Conservation (phyloP, 441 rosid genomes). For the Euphorbia corollata region DNA sequence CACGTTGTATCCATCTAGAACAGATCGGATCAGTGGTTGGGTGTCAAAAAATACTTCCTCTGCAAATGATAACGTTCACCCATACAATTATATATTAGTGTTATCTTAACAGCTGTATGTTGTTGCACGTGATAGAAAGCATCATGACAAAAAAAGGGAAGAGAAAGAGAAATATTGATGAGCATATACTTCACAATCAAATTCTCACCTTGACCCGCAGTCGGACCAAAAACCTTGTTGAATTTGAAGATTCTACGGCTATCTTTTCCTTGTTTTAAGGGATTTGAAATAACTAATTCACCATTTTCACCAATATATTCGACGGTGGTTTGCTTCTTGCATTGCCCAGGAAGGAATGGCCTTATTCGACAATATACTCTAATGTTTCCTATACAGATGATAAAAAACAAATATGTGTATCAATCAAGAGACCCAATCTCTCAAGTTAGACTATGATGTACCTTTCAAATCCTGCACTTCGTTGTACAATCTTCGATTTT, state of each 20-base stretch:
- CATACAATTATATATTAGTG: not conserved
- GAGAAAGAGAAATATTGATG: not conserved
- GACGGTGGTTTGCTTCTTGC: constrained; percentile 26
- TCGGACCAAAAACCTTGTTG: constrained; percentile 29
- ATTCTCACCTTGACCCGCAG: constrained; percentile 28
- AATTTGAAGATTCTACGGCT: constrained; percentile 29
- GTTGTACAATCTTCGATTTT: constrained; percentile 30
- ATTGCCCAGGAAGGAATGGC: constrained; percentile 29
- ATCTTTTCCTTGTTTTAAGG: constrained; percentile 28
- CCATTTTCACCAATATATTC: constrained; percentile 34
- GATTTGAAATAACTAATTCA: constrained; percentile 30
- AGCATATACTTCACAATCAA: not conserved
- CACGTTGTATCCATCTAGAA: constrained; percentile 45
- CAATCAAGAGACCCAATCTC: not conserved
- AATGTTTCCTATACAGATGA: constrained; percentile 24
- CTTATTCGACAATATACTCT: constrained; percentile 34
- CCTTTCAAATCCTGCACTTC: constrained; percentile 38
- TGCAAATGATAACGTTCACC: constrained; percentile 18
- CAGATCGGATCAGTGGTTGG: constrained; percentile 39
- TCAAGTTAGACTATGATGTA: not conserved
- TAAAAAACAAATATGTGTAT: not conserved
- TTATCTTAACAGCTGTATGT: not conserved
- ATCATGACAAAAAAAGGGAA: not conserved
- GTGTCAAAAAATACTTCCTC: constrained; percentile 44
- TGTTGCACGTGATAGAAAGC: not conserved